phyloP scores from a whole-genome alignment of 2,329 filamentous ascomycete genomes.

The Colletotrichum lentis region DNA sequence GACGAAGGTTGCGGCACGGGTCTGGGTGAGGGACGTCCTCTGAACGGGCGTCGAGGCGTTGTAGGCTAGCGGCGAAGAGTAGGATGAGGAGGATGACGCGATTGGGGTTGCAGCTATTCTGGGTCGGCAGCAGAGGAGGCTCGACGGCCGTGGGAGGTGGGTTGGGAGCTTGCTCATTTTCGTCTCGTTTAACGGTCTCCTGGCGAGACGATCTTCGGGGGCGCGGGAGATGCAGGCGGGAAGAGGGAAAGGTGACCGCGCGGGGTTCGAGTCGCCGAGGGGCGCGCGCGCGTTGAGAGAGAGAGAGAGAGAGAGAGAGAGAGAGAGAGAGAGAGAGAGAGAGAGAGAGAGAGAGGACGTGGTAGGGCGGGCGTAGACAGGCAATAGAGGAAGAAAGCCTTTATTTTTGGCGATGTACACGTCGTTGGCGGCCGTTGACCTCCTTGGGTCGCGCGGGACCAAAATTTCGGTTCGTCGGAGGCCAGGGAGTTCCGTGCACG shows the following conservation, averaged over 20 bases:
- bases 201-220: background rate
- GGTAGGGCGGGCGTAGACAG: too few species aligned
- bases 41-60: slow-evolving; percentile 21
- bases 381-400: background rate
- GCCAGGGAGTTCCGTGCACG: slow-evolving; percentile 33
- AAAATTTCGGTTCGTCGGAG: slow-evolving; percentile 35
- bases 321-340: too few species aligned
- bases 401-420: slow-evolving; percentile 16
- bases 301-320: too few species aligned
- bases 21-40: slow-evolving; percentile 50
- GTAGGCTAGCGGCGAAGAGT: slow-evolving; percentile 42
- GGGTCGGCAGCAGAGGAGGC: slow-evolving; percentile 16
- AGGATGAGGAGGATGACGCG: slow-evolving; percentile 43
- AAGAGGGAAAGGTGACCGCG: too few species aligned
- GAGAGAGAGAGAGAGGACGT: too few species aligned
- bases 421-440: background rate
- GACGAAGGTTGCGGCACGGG: slow-evolving; percentile 85
- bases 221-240: too few species aligned
- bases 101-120: slow-evolving; percentile 43
- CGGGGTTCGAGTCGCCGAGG: too few species aligned
- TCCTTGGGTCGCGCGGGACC: slow-evolving; percentile 5
- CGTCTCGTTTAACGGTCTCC: slow-evolving; percentile 2
- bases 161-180: slow-evolving; percentile 35
- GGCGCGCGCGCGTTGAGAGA: too few species aligned
- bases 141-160: slow-evolving; percentile 31